These are phyloP conservation scores for Lactarius deliciosus DNA, from an alignment of 768 basidiomycete species.

Conservation along the genomic window DNA sequence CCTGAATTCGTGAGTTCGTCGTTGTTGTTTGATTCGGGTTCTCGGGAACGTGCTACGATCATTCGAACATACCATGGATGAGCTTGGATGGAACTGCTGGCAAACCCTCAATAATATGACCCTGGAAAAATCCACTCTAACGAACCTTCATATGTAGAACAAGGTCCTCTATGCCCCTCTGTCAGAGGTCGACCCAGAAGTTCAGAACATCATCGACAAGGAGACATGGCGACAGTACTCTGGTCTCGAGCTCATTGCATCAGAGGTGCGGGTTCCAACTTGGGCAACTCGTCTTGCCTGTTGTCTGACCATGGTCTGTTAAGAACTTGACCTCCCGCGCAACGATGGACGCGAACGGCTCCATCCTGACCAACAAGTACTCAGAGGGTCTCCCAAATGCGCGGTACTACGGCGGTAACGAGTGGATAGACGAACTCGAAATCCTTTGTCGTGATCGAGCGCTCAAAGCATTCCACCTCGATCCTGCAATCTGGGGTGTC, in stretches of 20 bases:
- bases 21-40: background rate
- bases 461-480: conserved; percentile 92
- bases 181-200: conserved; percentile 88
- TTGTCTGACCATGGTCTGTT: background rate
- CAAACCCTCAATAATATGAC: background rate
- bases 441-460: conserved; percentile 93
- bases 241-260: conserved; percentile 97
- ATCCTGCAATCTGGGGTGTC: conserved; percentile 92
- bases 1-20: conserved; percentile 27
- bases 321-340: conserved; percentile 96
- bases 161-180: conserved; percentile 85
- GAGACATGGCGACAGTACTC: conserved; percentile 99
- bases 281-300: background rate
- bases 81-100: background rate
- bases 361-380: conserved; percentile 98
- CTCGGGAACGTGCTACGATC: background rate
- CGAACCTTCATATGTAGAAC: conserved; percentile 58
- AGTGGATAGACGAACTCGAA: conserved; percentile 97
- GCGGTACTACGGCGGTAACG: conserved; percentile 97
- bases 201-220: conserved; percentile 97
- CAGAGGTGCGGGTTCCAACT: conserved; percentile 63
- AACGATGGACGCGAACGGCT: conserved; percentile 97
- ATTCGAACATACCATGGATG: background rate
- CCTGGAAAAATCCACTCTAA: background rate
- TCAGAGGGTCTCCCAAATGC: conserved; percentile 99